Base-by-base conservation (phyloP, 768 basidiomycete genomes). In the Collybia mongolica region DNA sequence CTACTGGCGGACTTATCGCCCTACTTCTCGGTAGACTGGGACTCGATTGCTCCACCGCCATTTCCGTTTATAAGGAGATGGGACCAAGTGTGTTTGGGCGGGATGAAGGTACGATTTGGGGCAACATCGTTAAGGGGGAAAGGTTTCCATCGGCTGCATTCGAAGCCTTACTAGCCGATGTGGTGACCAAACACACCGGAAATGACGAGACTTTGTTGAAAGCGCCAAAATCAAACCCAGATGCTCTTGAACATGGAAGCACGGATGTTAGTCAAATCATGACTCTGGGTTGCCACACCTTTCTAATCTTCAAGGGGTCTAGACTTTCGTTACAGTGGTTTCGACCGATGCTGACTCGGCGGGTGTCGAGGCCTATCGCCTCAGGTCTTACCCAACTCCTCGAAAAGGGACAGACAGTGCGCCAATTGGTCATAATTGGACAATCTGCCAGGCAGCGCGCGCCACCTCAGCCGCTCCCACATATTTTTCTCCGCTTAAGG, bases 1-100 rank as follows among this genome's bases (percentile, higher is more conserved):
- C 64, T 1, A 53, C 59, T 4, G 66, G 66, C 5, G 66, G 60
- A 1, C 54, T 67, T 2, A 53, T 64, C 36, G 55, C 66, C 15
- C 47, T 65, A 17, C 56, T 67, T 18, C 51, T 67, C 18, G 66
- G 66, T 9, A 53, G 64, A 3, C 54, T 67, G 14, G 59, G 63
- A 9, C 48, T 67, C 9, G 58, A 63, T 43, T 65, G 63, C 39
- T 26, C 36, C 2, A 60, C 53, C 0, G 66, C 66, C 14, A 64
- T 64, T 35, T 48, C 53, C 20, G 54, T 55, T 12, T 67, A 67
- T 42, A 59, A 57, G 23, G 39, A 49, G 9, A 50, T 62, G 3
- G 48, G 49, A 0, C 20, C 41, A 12, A 37, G 46, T 9, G 44
- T 61, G 11, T 62, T 52, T 39, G 54, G 59, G 7, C 48, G 26